Base-by-base conservation (phyloP, 495 filamentous ascomycete genomes). In the Xylaria castorea region DNA sequence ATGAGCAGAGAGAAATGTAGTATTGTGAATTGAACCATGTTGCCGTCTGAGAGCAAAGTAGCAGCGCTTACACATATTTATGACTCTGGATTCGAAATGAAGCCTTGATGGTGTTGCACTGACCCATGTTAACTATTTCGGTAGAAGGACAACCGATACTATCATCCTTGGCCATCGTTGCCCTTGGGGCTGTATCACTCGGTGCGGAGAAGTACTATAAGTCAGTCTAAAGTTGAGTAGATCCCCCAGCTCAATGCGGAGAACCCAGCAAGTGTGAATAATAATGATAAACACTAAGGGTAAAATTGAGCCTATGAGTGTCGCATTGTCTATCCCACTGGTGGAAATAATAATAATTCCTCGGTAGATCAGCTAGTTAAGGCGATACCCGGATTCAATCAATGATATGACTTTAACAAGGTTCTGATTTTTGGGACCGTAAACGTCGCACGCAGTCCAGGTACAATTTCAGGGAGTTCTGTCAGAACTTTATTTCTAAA, bases 401-500 rank as follows among this genome's bases (percentile, higher is more conserved):
- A 36, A 36, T 6, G 20, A 61, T 38, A 61, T 5, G 5, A 20
- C 7, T 7, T 22, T 9, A 34, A 7, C 2, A 20, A 20, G 30
- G 16, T 60, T 20, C 57, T 5, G 32, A 16, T 36, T 4, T 60
- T 60, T 20, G 32, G 57, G 57, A 34, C 53, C 53, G 30, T 18
- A 32, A 14, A 30, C 20, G 55, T 34, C n/a, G 30, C 27, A 60
- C 32, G 36, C 16, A 20, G 32, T 5, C 27, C 8, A 9, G 18
- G 18, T 38, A 36, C 32, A 32, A 27, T 18, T 18, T n/a, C 38
- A 36, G 12, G 61, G 38, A 11, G 30, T 16, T 20, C 36, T 40
- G 61, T 44, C 61, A 27, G 38, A 64, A 64, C 61, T 44, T 64
- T 44, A 64, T 5, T 64, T 18, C 5, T 11, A 40, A 44, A 42